Evolutionary conservation across 1,284 basidiomycete species (phyloP).

Genomic region (Rhodotorula sp.): DNA sequence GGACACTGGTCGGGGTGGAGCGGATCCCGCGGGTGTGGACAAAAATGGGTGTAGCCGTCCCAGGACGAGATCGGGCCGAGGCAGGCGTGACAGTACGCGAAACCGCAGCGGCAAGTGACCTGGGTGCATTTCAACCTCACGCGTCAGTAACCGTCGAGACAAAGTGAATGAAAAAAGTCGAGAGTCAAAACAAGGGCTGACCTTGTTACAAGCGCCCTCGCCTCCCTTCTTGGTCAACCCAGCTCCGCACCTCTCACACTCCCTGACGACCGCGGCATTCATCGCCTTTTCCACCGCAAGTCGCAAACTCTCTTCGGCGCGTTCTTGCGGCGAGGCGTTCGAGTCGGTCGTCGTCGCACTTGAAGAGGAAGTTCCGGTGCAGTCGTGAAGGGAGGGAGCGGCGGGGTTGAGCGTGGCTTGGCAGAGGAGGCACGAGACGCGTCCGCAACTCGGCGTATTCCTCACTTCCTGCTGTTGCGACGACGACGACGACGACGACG

Average conservation of each 20-base stretch:
- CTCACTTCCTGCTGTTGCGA: neutral
- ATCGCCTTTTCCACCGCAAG: conserved; percentile 32
- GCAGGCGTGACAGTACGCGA: conserved; percentile 26
- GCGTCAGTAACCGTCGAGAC: no score
- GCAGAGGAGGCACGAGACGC: conserved; percentile 21
- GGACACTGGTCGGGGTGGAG: conserved; percentile 7
- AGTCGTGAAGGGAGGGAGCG: conserved; percentile 7
- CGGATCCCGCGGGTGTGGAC: conserved; percentile 23
- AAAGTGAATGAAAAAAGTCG: no score
- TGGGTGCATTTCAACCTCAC: neutral
- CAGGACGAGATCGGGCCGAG: conserved; percentile 2
- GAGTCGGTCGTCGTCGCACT: neutral
- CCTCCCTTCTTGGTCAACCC: conserved; percentile 24
- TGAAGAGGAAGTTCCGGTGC: neutral
- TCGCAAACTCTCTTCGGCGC: conserved; percentile 22
- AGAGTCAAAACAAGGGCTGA: neutral
- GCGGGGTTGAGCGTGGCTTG: conserved; percentile 6
- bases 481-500: neutral
- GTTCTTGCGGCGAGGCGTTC: neutral
- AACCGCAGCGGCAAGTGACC: conserved; percentile 33
- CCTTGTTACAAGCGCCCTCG: conserved; percentile 31
- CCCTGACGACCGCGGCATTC: conserved; percentile 20
- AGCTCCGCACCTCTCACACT: conserved; percentile 25
- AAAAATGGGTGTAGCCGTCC: conserved; percentile 33
- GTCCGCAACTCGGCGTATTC: conserved; percentile 5